A percentile compares a stretch with the other conserved stretches of the same genome.
phyloP scores from a whole-genome alignment of 805 yeast genomes.

The Grigorovia yakushimaensis region DNA sequence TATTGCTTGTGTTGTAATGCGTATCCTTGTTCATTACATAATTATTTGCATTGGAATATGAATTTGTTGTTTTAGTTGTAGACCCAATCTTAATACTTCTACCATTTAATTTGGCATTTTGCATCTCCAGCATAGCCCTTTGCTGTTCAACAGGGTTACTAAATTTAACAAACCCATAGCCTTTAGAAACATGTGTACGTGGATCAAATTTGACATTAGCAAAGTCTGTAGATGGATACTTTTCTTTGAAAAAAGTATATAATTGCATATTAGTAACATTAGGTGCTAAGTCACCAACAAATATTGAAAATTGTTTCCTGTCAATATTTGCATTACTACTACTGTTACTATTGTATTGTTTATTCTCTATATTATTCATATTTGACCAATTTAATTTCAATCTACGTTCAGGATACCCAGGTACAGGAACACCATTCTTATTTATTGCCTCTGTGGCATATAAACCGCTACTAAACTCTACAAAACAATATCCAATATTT shows the following conservation, averaged over 20 bases:
- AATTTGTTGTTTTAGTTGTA: slow-evolving; percentile 2
- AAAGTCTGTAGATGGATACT: slow-evolving; percentile 63
- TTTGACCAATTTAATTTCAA: slow-evolving; percentile 74
- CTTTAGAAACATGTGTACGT: slow-evolving; percentile 58
- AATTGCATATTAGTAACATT: slow-evolving; percentile 61
- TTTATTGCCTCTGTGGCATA: slow-evolving; percentile 58
- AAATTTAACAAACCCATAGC: slow-evolving; percentile 87
- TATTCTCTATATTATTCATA: slow-evolving; percentile 19
- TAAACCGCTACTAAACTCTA: slow-evolving; percentile 54
- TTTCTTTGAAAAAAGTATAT: slow-evolving; percentile 54
- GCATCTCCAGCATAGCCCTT: slow-evolving; percentile 70
- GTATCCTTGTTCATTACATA: no score
- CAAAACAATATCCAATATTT: slow-evolving; percentile 60
- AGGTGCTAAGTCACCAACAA: slow-evolving; percentile 77
- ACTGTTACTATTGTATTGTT: background rate
- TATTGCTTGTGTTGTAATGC: no score
- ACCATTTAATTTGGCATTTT: slow-evolving; percentile 61
- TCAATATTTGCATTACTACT: slow-evolving; percentile 1
- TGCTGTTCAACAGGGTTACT: slow-evolving; percentile 54
- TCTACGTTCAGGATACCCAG: slow-evolving; percentile 41
- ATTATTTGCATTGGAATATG: background rate
- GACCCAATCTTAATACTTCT: slow-evolving; percentile 71
- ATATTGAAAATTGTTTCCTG: slow-evolving; percentile 45
- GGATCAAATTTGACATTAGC: slow-evolving; percentile 75
- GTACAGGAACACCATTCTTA: slow-evolving; percentile 60